Conservation (phyloP, 2,329 filamentous ascomycete species). For the Cercospora sojina region DNA sequence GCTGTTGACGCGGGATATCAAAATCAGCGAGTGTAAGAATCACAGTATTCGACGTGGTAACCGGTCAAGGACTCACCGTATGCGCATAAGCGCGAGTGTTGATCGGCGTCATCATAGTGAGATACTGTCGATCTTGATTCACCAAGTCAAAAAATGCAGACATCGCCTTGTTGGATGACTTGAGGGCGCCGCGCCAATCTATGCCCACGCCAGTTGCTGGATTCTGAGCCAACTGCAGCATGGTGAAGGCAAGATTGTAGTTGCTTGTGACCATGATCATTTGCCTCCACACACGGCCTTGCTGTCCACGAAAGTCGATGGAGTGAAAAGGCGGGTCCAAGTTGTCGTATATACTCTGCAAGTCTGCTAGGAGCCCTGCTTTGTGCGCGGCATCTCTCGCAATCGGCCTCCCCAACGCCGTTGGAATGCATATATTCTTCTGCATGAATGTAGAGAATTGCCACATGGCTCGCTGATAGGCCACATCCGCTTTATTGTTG, state of each 20-base stretch:
- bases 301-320: background rate
- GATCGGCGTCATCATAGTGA: background rate
- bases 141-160: background rate
- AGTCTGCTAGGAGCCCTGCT: background rate
- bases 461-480: background rate
- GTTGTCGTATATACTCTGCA: background rate
- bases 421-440: background rate
- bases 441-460: background rate
- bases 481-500: background rate
- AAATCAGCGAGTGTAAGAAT: background rate
- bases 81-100: background rate
- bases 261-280: conserved; percentile 5
- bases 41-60: background rate
- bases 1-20: background rate
- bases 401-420: background rate
- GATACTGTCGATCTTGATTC: background rate
- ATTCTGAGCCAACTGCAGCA: background rate
- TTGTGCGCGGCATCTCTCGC: background rate
- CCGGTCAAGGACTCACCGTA: background rate
- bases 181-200: background rate
- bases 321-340: background rate
- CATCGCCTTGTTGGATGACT: background rate
- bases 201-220: background rate
- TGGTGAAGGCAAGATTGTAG: background rate
- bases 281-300: background rate